Evolutionary conservation across 257 asterid species (phyloP).

Genomic region (Salvia miltiorrhiza): DNA sequence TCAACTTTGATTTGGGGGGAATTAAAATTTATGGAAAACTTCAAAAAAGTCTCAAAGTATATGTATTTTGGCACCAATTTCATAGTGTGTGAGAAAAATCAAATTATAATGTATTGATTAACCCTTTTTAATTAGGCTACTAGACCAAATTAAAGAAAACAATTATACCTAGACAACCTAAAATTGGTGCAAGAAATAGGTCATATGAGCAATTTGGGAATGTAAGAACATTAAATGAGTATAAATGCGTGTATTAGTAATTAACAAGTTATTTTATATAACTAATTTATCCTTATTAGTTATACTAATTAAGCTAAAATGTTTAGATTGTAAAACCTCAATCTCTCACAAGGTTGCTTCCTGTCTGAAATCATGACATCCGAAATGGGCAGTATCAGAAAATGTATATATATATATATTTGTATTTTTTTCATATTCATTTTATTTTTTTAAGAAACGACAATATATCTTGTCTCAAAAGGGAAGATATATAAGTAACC

Average conservation of each 20-base stretch:
- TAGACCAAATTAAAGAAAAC: too few relatives aligned
- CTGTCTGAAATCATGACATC: neutral
- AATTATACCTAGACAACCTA: neutral
- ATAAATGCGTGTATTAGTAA: too few relatives aligned
- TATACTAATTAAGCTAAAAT: too few relatives aligned
- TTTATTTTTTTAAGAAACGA: neutral
- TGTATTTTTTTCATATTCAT: neutral
- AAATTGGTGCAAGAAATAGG: neutral
- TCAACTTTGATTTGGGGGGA: too few relatives aligned
- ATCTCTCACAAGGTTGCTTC: neutral
- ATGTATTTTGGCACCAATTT: too few relatives aligned
- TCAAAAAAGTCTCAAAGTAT: too few relatives aligned
- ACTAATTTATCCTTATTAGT: too few relatives aligned
- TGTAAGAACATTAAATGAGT: neutral
- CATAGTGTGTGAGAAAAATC: too few relatives aligned
- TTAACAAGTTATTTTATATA: too few relatives aligned
- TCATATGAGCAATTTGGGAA: neutral
- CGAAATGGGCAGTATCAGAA: neutral
- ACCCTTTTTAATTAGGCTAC: too few relatives aligned
- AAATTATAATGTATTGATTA: too few relatives aligned
- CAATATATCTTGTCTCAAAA: slow-evolving; percentile 25
- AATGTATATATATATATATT: neutral
- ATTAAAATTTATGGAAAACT: too few relatives aligned
- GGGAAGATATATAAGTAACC: slow-evolving; percentile 20
- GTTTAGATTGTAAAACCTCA: neutral